phyloP scores from a whole-genome alignment of 2,329 filamentous ascomycete species.

The Diaporthe citriasiana region DNA sequence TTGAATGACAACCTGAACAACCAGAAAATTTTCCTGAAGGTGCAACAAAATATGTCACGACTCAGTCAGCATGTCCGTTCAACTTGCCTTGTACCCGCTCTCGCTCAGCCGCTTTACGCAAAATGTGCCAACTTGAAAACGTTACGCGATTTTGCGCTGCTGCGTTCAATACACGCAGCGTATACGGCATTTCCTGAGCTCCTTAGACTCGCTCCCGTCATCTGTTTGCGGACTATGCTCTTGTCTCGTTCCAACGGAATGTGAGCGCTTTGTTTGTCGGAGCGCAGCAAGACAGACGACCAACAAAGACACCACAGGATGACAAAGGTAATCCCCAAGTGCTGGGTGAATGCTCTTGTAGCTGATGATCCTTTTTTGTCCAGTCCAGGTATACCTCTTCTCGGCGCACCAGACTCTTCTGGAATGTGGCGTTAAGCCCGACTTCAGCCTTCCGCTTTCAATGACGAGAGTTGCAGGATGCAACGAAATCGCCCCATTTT shows the following conservation, averaged over 20 bases:
- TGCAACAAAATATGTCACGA: constrained; percentile 38
- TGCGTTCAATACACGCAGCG: constrained; percentile 15
- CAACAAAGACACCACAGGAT: neutral
- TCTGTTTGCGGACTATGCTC: constrained; percentile 15
- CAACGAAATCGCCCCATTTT: neutral
- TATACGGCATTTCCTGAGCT: constrained; percentile 9
- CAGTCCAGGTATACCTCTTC: constrained; percentile 18
- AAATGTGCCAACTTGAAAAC: constrained; percentile 40
- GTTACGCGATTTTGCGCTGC: constrained; percentile 31
- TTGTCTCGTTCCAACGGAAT: neutral
- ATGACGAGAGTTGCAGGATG: neutral
- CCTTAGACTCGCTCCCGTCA: constrained; percentile 1
- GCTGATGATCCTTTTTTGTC: constrained; percentile 34
- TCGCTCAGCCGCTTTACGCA: constrained; percentile 33
- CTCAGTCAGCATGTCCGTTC: constrained; percentile 39
- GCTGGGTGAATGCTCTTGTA: neutral
- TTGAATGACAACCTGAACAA: constrained; percentile 43
- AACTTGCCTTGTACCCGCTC: constrained; percentile 41
- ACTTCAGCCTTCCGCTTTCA: neutral
- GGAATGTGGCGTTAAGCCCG: constrained; percentile 33
- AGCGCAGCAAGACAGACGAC: constrained; percentile 17
- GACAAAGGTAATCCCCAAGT: constrained; percentile 35
- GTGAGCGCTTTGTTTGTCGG: constrained; percentile 22
- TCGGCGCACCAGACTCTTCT: neutral
- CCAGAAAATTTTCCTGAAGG: constrained; percentile 30